Percentiles rank a stretch among this genome's conserved stretches.
Evolutionary conservation across 495 filamentous ascomycete species (phyloP).

Genomic region (Lophiotrema nucula): DNA sequence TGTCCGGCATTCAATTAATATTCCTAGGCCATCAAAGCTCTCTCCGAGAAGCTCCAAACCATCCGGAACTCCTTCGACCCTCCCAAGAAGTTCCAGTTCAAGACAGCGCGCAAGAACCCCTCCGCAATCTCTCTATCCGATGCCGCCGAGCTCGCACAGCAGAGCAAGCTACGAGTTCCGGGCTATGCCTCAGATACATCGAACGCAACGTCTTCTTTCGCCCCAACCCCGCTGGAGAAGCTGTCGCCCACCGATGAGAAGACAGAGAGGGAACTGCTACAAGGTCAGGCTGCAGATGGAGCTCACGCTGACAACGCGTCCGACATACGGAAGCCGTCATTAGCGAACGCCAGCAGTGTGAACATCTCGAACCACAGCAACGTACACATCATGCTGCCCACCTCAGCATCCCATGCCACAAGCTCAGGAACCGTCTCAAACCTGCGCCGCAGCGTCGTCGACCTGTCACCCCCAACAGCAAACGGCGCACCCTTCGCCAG

Average conservation of each 20-base stretch:
- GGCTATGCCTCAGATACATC: constrained; percentile 51
- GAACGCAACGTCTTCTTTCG: constrained; percentile 39
- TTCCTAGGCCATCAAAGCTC: constrained; percentile 63
- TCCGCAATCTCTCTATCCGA: constrained; percentile 58
- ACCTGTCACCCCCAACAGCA: constrained; percentile 66
- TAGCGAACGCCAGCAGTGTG: constrained; percentile 60
- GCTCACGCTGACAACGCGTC: background rate
- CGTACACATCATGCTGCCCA: constrained; percentile 71
- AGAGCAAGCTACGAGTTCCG: constrained; percentile 47
- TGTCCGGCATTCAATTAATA: background rate
- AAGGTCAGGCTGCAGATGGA: background rate
- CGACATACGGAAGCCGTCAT: constrained; percentile 55
- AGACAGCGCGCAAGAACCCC: constrained; percentile 54
- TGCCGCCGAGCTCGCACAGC: constrained; percentile 52
- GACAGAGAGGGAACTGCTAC: background rate
- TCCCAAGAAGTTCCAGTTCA: constrained; percentile 72
- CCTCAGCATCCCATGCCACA: constrained; percentile 62
- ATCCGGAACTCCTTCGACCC: constrained; percentile 59
- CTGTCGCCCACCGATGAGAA: constrained; percentile 47
- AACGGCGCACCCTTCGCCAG: constrained; percentile 67
- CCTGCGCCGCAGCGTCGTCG: constrained; percentile 71
- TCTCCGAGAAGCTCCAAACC: constrained; percentile 63
- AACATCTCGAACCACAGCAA: constrained; percentile 60
- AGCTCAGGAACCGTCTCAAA: constrained; percentile 71
- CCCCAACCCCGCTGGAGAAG: constrained; percentile 52